Base-by-base conservation (phyloP, 805 yeast genomes). In the Ogataea pilisensis region DNA sequence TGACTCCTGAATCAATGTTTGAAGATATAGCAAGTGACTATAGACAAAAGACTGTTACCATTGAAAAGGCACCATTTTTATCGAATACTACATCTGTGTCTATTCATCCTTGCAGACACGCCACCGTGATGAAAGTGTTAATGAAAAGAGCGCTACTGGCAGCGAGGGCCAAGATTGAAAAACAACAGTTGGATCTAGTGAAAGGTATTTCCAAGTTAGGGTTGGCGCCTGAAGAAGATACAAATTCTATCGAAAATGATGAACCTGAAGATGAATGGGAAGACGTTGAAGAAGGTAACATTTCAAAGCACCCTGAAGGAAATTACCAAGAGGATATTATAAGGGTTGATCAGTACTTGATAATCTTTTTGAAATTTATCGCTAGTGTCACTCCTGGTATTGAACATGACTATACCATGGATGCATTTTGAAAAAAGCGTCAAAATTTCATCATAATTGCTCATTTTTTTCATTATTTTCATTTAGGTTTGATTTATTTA, bases 331-430 rank as follows among this genome's bases (percentile, higher is more conserved):
- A 49, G 3, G 43, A 44, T 9, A 73, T 79, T 16, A 70, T 91
- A 7, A 72, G 96, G 24, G 97, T 84, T 2, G 98, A 93, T 60
- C 97, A 90, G 58, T 93, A 93, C 59, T 65, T 93, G 49, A 73
- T 93, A 28, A 82, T 91, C 13, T 93, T 93, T 61, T 72, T 93
- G 55, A 93, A 93, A 65, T 93, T 93, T 57, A 91, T 93, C 35
- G 85, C 97, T 8, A 87, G 97, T 66, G 98, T 93, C 8, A 90
- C 96, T 1, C 99, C 99, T 0, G 96, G 97, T 14, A 90, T 93
- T 42, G 96, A 91, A 65, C 95, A 91, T 63, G 99, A 93, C 55
- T 89, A 89, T 60, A 93, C 99, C n/a, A 93, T 91, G 97, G 90
- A 89, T 61, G 97, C 95, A 1, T 77, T 85, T 56, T 83, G 57